Conservation (phyloP, 2,329 filamentous ascomycete genomes). For the Simplicillium sp. region DNA sequence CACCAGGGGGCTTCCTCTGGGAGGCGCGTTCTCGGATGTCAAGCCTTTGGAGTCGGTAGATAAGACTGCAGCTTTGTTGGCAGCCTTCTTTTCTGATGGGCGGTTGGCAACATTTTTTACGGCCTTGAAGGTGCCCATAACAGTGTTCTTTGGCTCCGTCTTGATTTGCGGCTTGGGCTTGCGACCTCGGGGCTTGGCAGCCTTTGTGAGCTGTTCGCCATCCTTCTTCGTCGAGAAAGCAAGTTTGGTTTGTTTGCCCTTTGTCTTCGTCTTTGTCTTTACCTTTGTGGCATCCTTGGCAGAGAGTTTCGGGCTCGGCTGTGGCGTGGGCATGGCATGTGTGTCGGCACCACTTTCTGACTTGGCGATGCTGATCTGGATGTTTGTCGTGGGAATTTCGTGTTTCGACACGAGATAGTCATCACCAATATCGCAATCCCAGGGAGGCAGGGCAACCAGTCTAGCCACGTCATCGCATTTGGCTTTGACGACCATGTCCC, state of each 20-base stretch:
- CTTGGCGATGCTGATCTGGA: conserved; percentile 17
- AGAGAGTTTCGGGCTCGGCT: conserved; percentile 42
- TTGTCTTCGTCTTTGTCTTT: conserved; percentile 24
- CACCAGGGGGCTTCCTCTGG: too few relatives aligned
- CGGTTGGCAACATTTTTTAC: conserved; percentile 25
- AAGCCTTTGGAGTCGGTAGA: background rate
- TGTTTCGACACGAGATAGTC: conserved; percentile 37
- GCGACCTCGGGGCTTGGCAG: conserved; percentile 19
- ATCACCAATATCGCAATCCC: conserved; percentile 44
- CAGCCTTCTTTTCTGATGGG: conserved; percentile 12
- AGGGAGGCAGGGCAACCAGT: conserved; percentile 53
- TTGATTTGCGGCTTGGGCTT: conserved; percentile 24
- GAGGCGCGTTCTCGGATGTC: background rate
- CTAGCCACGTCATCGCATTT: conserved; percentile 82
- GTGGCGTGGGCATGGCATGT: conserved; percentile 47
- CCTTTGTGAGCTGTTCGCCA: conserved; percentile 11
- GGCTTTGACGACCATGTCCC: conserved; percentile 82
- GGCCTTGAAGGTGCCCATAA: conserved; percentile 33
- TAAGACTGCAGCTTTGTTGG: background rate
- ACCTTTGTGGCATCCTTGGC: conserved; percentile 11
- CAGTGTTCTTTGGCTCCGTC: conserved; percentile 25
- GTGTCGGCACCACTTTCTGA: conserved; percentile 29
- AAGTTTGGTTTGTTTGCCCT: conserved; percentile 43
- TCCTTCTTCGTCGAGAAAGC: conserved; percentile 23
- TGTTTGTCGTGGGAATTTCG: conserved; percentile 27